A percentile compares a stretch with the other conserved stretches of the same genome.
phyloP scores from a whole-genome alignment of 2,329 filamentous ascomycete genomes.

The Bipolaris cookei region DNA sequence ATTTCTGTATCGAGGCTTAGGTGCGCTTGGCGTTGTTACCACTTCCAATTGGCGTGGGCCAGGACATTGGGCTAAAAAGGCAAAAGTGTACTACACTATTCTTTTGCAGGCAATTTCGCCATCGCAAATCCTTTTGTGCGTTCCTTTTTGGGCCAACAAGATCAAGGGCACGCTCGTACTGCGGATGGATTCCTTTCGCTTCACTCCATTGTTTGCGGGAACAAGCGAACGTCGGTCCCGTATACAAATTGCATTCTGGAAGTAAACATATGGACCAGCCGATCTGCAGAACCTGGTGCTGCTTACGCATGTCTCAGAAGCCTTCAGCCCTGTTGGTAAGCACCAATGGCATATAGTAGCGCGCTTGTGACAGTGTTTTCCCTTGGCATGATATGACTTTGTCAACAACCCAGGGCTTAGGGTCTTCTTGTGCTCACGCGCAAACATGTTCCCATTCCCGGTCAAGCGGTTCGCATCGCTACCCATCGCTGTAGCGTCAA shows the following conservation, averaged over 20 bases:
- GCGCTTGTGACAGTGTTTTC: too few species aligned
- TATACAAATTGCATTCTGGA: too few species aligned
- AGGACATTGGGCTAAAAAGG: background rate
- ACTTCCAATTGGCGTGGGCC: background rate
- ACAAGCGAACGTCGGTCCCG: background rate
- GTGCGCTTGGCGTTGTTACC: background rate
- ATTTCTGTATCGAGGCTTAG: background rate
- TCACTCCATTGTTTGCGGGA: background rate
- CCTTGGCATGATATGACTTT: too few species aligned
- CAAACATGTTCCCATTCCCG: too few species aligned
- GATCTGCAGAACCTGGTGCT: too few species aligned
- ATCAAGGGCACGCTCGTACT: background rate
- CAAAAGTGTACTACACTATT: background rate
- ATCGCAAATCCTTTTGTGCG: background rate
- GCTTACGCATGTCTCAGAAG: too few species aligned
- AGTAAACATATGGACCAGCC: too few species aligned
- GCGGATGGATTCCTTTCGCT: background rate
- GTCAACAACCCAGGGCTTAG: too few species aligned
- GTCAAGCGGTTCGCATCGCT: too few species aligned
- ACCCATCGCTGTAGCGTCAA: background rate
- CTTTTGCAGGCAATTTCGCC: background rate
- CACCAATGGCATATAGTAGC: too few species aligned
- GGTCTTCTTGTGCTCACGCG: too few species aligned
- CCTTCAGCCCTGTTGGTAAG: too few species aligned
- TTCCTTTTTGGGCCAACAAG: background rate